Percentiles rank a stretch among this genome's conserved stretches.
These are phyloP conservation scores for Solanum gracilifrons DNA, from an alignment of 257 asterid genomes.

Conservation along the genomic window DNA sequence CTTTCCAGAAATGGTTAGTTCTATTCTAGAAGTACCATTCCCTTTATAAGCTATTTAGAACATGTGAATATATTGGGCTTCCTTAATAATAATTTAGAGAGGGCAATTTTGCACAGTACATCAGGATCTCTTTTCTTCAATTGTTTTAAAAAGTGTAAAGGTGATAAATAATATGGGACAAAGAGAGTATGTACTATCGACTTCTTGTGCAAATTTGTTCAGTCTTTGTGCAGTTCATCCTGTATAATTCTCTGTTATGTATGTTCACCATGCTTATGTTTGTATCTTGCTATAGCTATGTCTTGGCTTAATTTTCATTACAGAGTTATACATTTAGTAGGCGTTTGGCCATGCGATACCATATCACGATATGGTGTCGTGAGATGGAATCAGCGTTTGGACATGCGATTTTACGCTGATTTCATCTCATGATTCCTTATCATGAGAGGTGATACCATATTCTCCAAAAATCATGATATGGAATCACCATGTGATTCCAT, in stretches of 20 bases:
- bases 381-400: no score
- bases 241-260: background rate
- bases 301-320: background rate
- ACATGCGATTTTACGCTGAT: no score
- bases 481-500: no score
- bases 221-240: background rate
- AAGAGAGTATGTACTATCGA: background rate
- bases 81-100: background rate
- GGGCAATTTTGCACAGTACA: background rate
- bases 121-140: background rate
- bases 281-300: background rate
- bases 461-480: no score
- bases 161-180: background rate
- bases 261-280: background rate
- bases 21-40: background rate
- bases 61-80: background rate
- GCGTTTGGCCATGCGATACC: no score
- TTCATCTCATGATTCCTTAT: no score
- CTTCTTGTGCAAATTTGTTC: background rate
- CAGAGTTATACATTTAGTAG: background rate
- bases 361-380: no score
- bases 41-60: constrained; percentile 26
- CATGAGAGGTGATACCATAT: no score
- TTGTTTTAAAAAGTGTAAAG: background rate
- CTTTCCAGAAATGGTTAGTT: background rate